These are phyloP conservation scores for Cystobasidium tubakii DNA, from an alignment of 768 basidiomycete genomes.

Conservation along the genomic window DNA sequence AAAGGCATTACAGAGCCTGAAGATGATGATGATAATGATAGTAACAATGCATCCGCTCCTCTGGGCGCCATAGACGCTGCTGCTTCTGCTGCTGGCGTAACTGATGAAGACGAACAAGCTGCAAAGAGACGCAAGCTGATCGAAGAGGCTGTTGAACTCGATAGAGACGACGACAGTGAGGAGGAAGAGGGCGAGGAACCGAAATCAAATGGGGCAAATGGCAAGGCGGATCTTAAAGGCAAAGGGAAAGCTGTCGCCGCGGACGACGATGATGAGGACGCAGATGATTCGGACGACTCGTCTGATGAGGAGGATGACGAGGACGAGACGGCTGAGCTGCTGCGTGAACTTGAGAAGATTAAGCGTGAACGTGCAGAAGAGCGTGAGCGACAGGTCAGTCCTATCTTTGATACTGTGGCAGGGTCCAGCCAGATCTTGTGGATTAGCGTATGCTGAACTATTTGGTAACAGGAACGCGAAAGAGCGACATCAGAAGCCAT, in stretches of 20 bases:
- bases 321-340: constrained; percentile 65
- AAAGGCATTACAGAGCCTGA: constrained; percentile 66
- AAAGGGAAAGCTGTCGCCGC: constrained; percentile 55
- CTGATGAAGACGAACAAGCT: constrained; percentile 60
- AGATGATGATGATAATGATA: constrained; percentile 50
- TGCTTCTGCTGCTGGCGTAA: constrained; percentile 27
- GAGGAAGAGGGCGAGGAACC: constrained; percentile 54
- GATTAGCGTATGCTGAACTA: no score
- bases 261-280: constrained; percentile 53
- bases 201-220: constrained; percentile 52
- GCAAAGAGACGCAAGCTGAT: constrained; percentile 81
- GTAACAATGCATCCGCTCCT: constrained; percentile 49
- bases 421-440: no score
- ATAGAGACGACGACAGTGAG: constrained; percentile 74
- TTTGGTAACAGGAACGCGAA: constrained; percentile 63
- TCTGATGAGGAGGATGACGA: constrained; percentile 36
- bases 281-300: constrained; percentile 23
- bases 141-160: constrained; percentile 76
- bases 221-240: constrained; percentile 54
- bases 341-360: constrained; percentile 97
- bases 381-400: constrained; percentile 59
- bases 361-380: constrained; percentile 93
- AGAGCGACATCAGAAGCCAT: constrained; percentile 57
- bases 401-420: not conserved
- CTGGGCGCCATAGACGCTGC: constrained; percentile 40